Base-by-base conservation (phyloP, 2,329 filamentous ascomycete genomes). In the Aspergillus sp. region DNA sequence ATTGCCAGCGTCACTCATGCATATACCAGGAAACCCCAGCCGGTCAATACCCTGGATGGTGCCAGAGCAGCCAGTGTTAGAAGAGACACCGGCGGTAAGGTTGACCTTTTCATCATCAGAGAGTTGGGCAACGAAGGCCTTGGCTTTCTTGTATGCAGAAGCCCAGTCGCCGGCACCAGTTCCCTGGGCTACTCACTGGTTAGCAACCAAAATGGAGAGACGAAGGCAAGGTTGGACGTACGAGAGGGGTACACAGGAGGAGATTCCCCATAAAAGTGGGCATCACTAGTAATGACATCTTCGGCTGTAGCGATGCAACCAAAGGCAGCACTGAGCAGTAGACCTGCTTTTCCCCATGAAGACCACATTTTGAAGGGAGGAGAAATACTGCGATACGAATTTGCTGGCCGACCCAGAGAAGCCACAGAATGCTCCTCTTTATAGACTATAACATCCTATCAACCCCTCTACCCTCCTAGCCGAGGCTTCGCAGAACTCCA, bases 71-170 rank as follows among this genome's bases (percentile, higher is more conserved):
- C 56, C 57, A 11, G 54, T 57, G 11, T 50, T 58, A 9, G 60
- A 61, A 2, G 39, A 15, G 5, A 33, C 37, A 0, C 61, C 61
- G 2, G 53, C 52, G 4, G 59, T 62, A 2, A 63, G 43, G 45
- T 61, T 58, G 15, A 51, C 44, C 52, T 64, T 64, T 37, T 62
- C 62, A 2, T 61, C 62, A 6, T 56, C 23, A 0, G 62, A 60
- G 44, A 64, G 46, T 15, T 56, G 50, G 1, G 51, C 21, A 15
- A 62, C 51, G 4, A 62, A 51, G 9, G 58, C 49, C 37, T 58
- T 58, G 35, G 59, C 61, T 11, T 61, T 56, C 7, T 39, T 31
- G 35, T 53, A 58, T 4, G 56, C 59, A 15, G 52, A 40, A n/a
- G 43, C 47, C 58, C 58, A 60, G 19, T 55, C 55, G 7, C 50